phyloP scores from a whole-genome alignment of 139 green algal species.

The Closterium sp. region DNA sequence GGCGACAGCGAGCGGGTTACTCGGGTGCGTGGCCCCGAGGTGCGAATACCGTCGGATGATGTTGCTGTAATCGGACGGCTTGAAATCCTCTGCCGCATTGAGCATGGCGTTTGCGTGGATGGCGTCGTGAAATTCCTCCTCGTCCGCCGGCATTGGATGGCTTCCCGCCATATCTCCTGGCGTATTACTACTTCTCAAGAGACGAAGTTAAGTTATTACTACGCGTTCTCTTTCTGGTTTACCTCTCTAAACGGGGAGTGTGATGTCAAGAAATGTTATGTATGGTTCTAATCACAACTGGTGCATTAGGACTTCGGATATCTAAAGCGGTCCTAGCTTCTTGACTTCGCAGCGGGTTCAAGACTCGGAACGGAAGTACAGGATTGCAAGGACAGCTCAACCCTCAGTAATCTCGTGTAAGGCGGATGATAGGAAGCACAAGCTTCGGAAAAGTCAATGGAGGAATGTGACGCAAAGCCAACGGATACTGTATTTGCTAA shows the following conservation, averaged over 20 bases:
- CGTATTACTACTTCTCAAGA: not conserved
- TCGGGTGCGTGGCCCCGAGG: not conserved
- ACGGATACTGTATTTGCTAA: not conserved
- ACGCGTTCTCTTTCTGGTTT: not conserved
- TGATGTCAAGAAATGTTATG: too few relatives aligned
- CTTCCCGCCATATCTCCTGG: not conserved
- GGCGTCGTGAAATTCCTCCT: not conserved
- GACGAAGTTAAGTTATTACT: not conserved
- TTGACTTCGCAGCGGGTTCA: not conserved
- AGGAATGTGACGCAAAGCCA: not conserved
- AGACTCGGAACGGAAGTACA: not conserved
- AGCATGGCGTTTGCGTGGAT: not conserved
- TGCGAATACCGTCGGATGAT: not conserved
- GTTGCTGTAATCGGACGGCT: not conserved
- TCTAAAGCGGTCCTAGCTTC: not conserved
- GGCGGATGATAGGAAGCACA: not conserved
- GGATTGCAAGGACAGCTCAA: not conserved
- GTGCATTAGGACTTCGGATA: not conserved
- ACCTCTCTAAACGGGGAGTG: too few relatives aligned
- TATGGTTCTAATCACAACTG: too few relatives aligned
- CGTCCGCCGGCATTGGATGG: not conserved
- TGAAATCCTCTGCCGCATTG: not conserved
- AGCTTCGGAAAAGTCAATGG: not conserved
- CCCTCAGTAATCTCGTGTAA: not conserved
- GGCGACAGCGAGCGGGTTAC: not conserved